A percentile compares a stretch with the other conserved stretches of the same genome.
Conservation (phyloP, 768 basidiomycete genomes). For the Lactarius quietus region DNA sequence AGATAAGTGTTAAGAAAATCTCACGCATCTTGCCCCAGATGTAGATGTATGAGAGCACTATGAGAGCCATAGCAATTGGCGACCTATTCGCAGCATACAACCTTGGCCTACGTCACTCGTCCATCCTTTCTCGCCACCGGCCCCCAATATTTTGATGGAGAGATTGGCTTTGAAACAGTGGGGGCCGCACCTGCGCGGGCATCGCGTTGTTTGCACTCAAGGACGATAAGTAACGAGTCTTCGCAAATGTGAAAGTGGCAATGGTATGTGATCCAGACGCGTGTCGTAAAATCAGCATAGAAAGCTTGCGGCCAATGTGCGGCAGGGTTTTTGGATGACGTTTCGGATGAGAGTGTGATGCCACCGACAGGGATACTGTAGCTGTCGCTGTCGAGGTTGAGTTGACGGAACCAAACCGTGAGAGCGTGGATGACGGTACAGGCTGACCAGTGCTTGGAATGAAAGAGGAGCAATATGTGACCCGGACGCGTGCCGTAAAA, state of each 20-base stretch:
- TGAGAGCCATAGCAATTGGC: slow-evolving; percentile 64
- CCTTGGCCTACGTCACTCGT: slow-evolving; percentile 88
- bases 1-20: not conserved
- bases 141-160: slow-evolving; percentile 57
- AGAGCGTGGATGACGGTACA: slow-evolving; percentile 13
- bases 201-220: slow-evolving; percentile 36
- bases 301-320: slow-evolving; percentile 92
- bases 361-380: slow-evolving; percentile 27
- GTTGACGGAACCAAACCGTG: slow-evolving; percentile 40
- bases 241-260: slow-evolving; percentile 78
- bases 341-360: slow-evolving; percentile 34
- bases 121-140: slow-evolving; percentile 70
- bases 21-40: slow-evolving; percentile 69
- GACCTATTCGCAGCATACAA: slow-evolving; percentile 88
- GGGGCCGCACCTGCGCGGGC: slow-evolving; percentile 29
- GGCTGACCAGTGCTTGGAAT: too few relatives aligned
- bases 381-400: slow-evolving; percentile 40
- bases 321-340: slow-evolving; percentile 17
- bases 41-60: slow-evolving; percentile 71
- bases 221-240: slow-evolving; percentile 48
- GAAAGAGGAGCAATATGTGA: not conserved
- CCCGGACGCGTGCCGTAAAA: not conserved
- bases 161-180: not conserved
- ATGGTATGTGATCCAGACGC: too few relatives aligned
- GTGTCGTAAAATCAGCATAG: too few relatives aligned